phyloP scores from a whole-genome alignment of 768 basidiomycete species.

The Mycena alexandri region DNA sequence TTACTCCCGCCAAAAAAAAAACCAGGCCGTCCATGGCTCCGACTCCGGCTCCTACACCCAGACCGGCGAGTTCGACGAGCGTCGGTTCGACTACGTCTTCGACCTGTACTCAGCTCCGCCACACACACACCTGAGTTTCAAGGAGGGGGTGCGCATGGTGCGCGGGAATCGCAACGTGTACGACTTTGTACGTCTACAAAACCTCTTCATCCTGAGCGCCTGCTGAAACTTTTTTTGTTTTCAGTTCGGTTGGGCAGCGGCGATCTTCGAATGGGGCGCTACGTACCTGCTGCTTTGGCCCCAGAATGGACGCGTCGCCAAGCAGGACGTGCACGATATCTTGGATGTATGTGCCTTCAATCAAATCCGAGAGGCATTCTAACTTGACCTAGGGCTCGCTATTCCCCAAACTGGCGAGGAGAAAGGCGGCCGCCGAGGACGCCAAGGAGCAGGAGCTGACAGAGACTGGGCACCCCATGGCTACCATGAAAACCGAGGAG shows the following conservation, averaged over 20 bases:
- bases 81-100: conserved; percentile 55
- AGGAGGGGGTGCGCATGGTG: conserved; percentile 56
- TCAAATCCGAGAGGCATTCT: neutral
- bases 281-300: conserved; percentile 57
- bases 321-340: conserved; percentile 55
- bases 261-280: conserved; percentile 56
- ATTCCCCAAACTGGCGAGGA: conserved; percentile 26
- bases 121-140: conserved; percentile 54
- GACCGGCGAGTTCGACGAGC: conserved; percentile 55
- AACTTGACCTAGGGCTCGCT: conserved; percentile 14
- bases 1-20: conserved; percentile 24
- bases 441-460: neutral
- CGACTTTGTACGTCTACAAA: conserved; percentile 48
- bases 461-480: neutral
- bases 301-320: conserved; percentile 50
- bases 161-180: conserved; percentile 55
- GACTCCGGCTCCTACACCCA: conserved; percentile 54
- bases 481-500: too few relatives aligned
- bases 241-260: conserved; percentile 59
- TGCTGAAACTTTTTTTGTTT: neutral
- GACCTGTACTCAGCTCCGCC: conserved; percentile 56
- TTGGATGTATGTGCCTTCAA: conserved; percentile 49
- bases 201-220: neutral
- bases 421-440: conserved; percentile 9
- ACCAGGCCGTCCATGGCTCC: conserved; percentile 61